These are phyloP conservation scores for Juglanconis sp. DNA, from an alignment of 2,329 filamentous ascomycete species.

Conservation along the genomic window DNA sequence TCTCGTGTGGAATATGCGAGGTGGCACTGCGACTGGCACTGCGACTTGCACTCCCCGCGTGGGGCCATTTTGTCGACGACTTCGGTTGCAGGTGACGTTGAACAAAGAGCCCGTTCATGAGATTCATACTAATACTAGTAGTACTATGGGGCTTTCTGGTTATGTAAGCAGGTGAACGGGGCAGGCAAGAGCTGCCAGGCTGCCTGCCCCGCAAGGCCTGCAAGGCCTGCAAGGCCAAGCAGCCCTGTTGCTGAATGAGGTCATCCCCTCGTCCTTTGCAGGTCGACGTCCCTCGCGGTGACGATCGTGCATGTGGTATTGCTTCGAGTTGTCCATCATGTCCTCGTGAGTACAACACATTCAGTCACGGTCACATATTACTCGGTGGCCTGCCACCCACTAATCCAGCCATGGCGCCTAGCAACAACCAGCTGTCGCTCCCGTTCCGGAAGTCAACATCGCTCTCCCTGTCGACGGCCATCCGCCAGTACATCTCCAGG, in stretches of 20 bases:
- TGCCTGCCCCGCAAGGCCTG: background rate
- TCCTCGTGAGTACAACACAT: conserved; percentile 5
- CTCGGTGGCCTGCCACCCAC: background rate
- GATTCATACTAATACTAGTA: background rate
- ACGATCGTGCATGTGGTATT: background rate
- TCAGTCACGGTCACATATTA: background rate
- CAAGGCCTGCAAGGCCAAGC: background rate
- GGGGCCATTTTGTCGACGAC: too few relatives aligned
- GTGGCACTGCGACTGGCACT: too few relatives aligned
- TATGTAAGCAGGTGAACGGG: background rate
- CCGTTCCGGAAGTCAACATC: conserved; percentile 85
- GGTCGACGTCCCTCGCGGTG: background rate
- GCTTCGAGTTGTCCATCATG: background rate
- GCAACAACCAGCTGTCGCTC: conserved; percentile 66
- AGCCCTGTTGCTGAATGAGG: conserved; percentile 8
- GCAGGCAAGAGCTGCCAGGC: background rate
- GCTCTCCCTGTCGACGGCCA: conserved; percentile 74
- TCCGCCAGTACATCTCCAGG: conserved; percentile 91
- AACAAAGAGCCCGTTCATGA: too few relatives aligned
- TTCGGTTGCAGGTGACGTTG: background rate
- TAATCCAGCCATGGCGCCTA: conserved; percentile 19
- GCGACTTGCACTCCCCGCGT: too few relatives aligned
- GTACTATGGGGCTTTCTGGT: background rate
- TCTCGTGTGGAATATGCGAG: too few relatives aligned
- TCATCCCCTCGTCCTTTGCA: conserved; percentile 2